phyloP scores from a whole-genome alignment of 345 rosid genomes.

The Schrenkiella parvula region DNA sequence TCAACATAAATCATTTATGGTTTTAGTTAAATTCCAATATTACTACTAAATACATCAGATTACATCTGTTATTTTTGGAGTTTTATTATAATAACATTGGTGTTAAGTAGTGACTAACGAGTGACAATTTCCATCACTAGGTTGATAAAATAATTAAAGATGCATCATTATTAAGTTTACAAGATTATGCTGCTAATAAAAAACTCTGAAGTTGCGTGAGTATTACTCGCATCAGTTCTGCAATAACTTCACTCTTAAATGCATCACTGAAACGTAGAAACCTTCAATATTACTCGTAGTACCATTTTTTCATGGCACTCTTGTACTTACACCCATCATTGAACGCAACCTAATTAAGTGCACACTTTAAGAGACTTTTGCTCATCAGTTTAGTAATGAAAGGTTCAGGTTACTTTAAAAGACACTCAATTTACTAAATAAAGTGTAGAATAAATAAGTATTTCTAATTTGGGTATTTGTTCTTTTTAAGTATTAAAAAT shows the following conservation, averaged over 20 bases:
- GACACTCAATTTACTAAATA: background rate
- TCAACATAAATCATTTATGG: too few relatives aligned
- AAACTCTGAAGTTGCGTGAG: background rate
- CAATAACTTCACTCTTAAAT: constrained; percentile 2
- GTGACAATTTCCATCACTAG: background rate
- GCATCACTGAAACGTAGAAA: constrained; percentile 18
- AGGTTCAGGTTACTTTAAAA: background rate
- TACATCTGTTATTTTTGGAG: too few relatives aligned
- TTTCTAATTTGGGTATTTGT: background rate
- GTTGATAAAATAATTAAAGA: background rate
- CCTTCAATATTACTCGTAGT: background rate
- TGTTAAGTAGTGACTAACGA: too few relatives aligned
- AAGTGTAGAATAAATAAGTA: background rate
- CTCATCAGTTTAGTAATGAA: background rate
- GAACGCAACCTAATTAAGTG: constrained; percentile 7
- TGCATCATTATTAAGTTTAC: background rate
- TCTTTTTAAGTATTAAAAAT: background rate
- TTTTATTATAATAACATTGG: too few relatives aligned
- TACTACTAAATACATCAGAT: too few relatives aligned
- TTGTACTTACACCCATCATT: constrained; percentile 12
- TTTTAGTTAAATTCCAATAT: too few relatives aligned
- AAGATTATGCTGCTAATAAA: background rate
- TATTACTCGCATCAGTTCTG: background rate
- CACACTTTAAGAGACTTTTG: background rate
- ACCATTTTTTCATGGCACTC: constrained; percentile 22